phyloP scores from a whole-genome alignment of 2,329 filamentous ascomycete species.

The Seiridium cupressi region DNA sequence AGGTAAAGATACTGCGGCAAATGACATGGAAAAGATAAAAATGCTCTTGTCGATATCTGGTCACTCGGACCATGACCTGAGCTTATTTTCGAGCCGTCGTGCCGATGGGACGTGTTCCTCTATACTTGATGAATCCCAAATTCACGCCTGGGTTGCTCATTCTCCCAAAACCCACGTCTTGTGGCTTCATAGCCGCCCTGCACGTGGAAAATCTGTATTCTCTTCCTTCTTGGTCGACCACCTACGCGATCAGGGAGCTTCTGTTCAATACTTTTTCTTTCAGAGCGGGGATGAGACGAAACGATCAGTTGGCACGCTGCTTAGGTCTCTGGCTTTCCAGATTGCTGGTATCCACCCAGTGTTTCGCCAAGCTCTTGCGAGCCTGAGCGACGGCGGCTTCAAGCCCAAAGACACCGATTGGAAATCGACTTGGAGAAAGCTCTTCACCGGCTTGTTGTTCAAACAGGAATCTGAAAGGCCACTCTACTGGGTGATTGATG shows the following conservation, averaged over 20 bases:
- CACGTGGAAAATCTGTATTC: conserved; percentile 12
- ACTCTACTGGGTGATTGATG: conserved; percentile 16
- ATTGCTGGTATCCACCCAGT: conserved; percentile 1
- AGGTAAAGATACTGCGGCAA: neutral
- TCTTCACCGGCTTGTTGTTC: conserved; percentile 6
- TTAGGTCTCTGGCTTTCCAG: conserved; percentile 5
- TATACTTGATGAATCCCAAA: conserved; percentile 6
- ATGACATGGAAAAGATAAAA: conserved; percentile 1
- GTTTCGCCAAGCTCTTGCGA: neutral
- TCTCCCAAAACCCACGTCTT: conserved; percentile 5
- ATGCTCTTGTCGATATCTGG: neutral
- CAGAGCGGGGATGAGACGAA: conserved; percentile 9
- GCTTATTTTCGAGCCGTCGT: conserved; percentile 4
- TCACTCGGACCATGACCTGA: conserved; percentile 6
- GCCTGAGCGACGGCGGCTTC: neutral
- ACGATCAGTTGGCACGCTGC: conserved; percentile 3
- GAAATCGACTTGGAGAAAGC: conserved; percentile 12
- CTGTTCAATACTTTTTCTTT: conserved; percentile 13
- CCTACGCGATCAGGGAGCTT: conserved; percentile 1
- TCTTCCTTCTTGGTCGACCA: conserved; percentile 11
- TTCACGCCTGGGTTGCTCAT: neutral
- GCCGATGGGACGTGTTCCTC: conserved; percentile 11
- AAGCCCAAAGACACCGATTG: conserved; percentile 7
- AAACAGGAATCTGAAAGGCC: neutral
- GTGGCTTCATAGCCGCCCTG: conserved; percentile 13